Evolutionary conservation across 192 early-diverging fungal species (phyloP), one percentile per base, ranked within the genome.

Genomic region (Piromyces sp.): DNA sequence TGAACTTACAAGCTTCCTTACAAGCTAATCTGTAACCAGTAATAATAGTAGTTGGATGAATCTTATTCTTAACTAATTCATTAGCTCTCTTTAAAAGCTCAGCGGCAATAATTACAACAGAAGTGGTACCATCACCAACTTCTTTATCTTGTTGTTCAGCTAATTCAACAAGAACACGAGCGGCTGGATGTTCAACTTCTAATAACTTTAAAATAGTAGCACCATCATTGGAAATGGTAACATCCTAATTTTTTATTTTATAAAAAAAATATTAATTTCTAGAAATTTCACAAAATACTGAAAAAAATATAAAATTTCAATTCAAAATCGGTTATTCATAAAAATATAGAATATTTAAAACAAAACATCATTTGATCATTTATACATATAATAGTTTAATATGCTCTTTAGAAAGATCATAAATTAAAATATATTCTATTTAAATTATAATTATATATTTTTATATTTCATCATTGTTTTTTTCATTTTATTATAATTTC

Each of bases 91-190:
- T 90, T 85, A 99, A 89, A 33, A 99, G 90, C 87, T 99, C 98
- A 12, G 98, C 95, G 6, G 98, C 98, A 84, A 99, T 96, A 81
- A 99, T 97, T 15, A 99, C 98, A 22, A 99, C 98, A 4, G 97
- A 98, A 3, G 98, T 99, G 11, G 98, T 99, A 19, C 98, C 98
- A 86, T 99, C 98, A 78, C 98, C 98, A 2, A 99, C 98, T 87
- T 99, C 98, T 82, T 96, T 96, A 88, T 99, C 98, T 88, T 99
- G 98, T 87, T 98, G 98, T 86, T 99, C 96, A 40, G 98, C 96
- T 31, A 99, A 92, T 87, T 99, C 97, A 19, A 99, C 97, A 30
- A 99, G 87, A 30, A 99, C 94, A 84, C 93, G 95, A 80, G 93
- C 98, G 26, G 97, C 98, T 37, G 98, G 98, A 84, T 99, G 97